phyloP scores from a whole-genome alignment of 2,329 filamentous ascomycete species.

The Orbilia ellipsospora region DNA sequence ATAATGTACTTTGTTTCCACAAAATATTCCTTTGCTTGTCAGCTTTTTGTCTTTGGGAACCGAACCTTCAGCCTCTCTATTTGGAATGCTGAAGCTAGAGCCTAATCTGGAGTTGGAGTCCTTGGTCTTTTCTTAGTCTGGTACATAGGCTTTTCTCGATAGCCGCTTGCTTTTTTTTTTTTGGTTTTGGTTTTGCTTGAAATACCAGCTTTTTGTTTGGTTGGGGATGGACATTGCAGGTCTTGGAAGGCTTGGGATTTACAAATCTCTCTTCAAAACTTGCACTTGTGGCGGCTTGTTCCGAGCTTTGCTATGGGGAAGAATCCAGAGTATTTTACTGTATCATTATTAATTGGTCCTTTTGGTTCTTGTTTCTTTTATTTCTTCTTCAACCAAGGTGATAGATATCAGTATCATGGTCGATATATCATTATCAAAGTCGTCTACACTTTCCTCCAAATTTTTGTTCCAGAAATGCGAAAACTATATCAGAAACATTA shows the following conservation, averaged over 20 bases:
- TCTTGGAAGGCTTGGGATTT: too few relatives aligned
- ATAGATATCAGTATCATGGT: too few relatives aligned
- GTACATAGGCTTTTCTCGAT: too few relatives aligned
- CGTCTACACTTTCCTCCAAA: not conserved
- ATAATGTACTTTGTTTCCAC: not conserved
- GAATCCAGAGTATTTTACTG: slow-evolving; percentile 9
- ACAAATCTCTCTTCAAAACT: too few relatives aligned
- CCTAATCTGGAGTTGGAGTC: not conserved
- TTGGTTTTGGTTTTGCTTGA: not conserved
- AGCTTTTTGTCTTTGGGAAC: not conserved
- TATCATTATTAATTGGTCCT: not conserved
- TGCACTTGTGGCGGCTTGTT: too few relatives aligned
- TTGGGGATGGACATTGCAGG: not conserved
- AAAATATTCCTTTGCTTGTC: not conserved
- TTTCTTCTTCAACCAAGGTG: not conserved
- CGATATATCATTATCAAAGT: too few relatives aligned
- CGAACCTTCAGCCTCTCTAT: not conserved
- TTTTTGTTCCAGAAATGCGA: not conserved
- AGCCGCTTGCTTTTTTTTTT: not conserved
- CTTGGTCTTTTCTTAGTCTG: not conserved
- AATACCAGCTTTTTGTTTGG: not conserved
- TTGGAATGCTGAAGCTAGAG: not conserved
- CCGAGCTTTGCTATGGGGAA: too few relatives aligned
- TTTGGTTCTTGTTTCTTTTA: too few relatives aligned
- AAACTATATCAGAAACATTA: not conserved